Conservation (phyloP, 179 eudicot species). For the Drosera spatulata region DNA sequence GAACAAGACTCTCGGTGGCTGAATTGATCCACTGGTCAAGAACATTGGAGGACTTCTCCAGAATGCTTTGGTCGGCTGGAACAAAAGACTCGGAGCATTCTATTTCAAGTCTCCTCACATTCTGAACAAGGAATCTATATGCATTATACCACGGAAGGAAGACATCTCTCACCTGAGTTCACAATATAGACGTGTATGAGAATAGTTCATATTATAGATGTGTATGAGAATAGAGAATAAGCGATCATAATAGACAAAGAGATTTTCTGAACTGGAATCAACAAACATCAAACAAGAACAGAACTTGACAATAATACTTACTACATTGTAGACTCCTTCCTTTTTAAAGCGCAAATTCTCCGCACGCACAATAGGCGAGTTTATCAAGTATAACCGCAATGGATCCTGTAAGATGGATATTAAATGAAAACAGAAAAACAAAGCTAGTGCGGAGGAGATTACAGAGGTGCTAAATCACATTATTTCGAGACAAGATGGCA, state of each 20-base stretch:
- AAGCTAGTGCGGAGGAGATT: not conserved
- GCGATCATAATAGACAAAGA: too few relatives aligned
- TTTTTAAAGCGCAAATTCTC: conserved; percentile 90
- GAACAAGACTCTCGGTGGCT: conserved; percentile 85
- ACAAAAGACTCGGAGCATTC: conserved; percentile 69
- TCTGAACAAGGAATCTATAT: conserved; percentile 92
- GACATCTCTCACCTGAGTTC: conserved; percentile 77
- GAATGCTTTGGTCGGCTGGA: conserved; percentile 46
- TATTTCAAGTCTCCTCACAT: conserved; percentile 86
- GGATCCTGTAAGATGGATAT: conserved; percentile 49
- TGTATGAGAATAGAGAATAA: too few relatives aligned
- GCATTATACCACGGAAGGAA: conserved; percentile 99
- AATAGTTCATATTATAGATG: conserved; percentile 7
- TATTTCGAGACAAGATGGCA: too few relatives aligned
- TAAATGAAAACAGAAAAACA: conserved; percentile 1
- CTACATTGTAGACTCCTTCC: conserved; percentile 94
- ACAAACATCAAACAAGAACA: too few relatives aligned
- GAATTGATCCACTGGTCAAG: conserved; percentile 99
- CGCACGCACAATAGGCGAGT: conserved; percentile 98
- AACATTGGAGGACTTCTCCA: conserved; percentile 81
- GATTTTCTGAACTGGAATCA: too few relatives aligned
- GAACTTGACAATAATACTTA: conserved; percentile 15
- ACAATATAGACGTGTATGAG: not conserved
- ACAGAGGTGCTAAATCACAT: too few relatives aligned
- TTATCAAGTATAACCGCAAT: conserved; percentile 76